Base-by-base conservation (phyloP, 148 eudicot species). In the Amaranthus hypochondriacus region DNA sequence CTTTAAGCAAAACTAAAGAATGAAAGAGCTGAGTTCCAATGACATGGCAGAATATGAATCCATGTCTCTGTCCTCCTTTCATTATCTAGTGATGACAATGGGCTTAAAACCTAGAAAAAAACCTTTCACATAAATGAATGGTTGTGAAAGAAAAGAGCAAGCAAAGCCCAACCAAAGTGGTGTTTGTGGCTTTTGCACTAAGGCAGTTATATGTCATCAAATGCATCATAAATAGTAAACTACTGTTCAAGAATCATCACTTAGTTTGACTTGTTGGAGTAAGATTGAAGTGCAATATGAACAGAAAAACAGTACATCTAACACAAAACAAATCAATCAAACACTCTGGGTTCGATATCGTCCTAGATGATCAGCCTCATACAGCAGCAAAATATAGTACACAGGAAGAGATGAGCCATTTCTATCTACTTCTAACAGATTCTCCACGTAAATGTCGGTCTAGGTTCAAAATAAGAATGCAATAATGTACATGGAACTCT, bases 401-500 rank as follows among this genome's bases (percentile, higher is more conserved):
- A 58, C 9, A 69, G 53, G 14, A 5, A 52, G 48, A 2, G 28
- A 43, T 43, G 48, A 52, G 7, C 5, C 5, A 50, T 49, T 4
- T 12, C 39, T 69, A 66, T 46, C 57, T 55, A 69, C 28, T 52
- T 68, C 66, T 66, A 60, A 21, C 64, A 50, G 49, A 7, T 42
- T 52, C 39, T 62, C 39, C 77, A 62, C 51, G 13, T 54, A 57
- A 62, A 28, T 67, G 9, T 9, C 70, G 11, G 46, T 70, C 73
- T 70, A 70, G 15, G 28, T 59, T 48, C 69, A 46, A 64, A 76
- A 56, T 28, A 48, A 4, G n/a, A 54, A 56, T 62, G 56, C 59
- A 51, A 39, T 5, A 54, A 70, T 76, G 62, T 76, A 76, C 79
- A 69, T 52, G 48, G 47, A 61, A 69, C 69, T 52, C 54, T 13